Percentiles rank a stretch among this genome's conserved stretches.
These are phyloP conservation scores for Thalia dealbata DNA, from an alignment of 176 grass and related monocot species.

Conservation along the genomic window DNA sequence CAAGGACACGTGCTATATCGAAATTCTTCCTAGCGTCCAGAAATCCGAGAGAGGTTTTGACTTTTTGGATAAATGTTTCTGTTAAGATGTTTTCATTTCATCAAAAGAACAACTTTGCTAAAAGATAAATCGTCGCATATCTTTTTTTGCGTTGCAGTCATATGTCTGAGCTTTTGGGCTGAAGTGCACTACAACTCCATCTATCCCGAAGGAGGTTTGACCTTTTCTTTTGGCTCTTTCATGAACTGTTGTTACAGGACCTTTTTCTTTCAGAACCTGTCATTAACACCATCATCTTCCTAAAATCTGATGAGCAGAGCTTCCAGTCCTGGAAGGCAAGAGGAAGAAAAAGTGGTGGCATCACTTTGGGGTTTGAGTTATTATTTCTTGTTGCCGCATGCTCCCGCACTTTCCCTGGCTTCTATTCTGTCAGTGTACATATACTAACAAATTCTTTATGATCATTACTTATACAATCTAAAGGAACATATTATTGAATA, in stretches of 20 bases:
- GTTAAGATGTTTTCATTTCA: not conserved
- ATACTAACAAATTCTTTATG: not conserved
- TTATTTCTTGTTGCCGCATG: not conserved
- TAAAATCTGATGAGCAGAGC: conserved; percentile 31
- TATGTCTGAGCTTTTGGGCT: conserved; percentile 88
- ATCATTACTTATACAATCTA: not conserved
- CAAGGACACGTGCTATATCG: conserved; percentile 92
- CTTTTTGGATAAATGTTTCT: not conserved
- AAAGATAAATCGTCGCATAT: not conserved
- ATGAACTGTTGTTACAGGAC: too few species aligned
- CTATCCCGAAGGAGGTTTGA: conserved; percentile 80
- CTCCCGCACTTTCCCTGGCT: too few species aligned
- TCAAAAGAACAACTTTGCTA: not conserved
- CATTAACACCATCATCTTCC: not conserved
- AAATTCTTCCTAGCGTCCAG: conserved; percentile 63
- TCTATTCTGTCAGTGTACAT: not conserved
- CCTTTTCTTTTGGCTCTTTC: not conserved
- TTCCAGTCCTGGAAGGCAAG: conserved; percentile 32
- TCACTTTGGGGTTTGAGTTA: not conserved
- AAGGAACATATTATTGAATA: not conserved
- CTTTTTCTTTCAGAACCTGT: too few species aligned
- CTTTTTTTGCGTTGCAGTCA: conserved; percentile 30
- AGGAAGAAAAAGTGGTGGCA: conserved; percentile 77
- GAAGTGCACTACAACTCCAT: conserved; percentile 92
- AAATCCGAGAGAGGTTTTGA: conserved; percentile 67